Evolutionary conservation across 116 monocot species (phyloP).

Genomic region (Dioscorea cayenensis): DNA sequence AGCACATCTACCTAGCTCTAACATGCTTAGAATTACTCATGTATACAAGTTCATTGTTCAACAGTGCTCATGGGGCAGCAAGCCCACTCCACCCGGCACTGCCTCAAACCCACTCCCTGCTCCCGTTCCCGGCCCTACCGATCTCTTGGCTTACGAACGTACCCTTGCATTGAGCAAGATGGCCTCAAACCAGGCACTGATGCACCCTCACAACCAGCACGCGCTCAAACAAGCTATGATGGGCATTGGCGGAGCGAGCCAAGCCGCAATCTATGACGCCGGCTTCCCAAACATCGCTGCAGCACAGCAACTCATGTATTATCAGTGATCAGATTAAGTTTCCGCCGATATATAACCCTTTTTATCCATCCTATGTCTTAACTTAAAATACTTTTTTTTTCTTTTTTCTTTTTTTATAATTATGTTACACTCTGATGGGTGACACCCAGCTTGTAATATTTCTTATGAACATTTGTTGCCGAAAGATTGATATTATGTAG

Average conservation of each 20-base stretch:
- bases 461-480: too few species aligned
- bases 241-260: conserved; percentile 68
- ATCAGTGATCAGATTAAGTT: conserved; percentile 12
- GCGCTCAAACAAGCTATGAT: conserved; percentile 62
- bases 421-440: too few species aligned
- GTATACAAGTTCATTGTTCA: not conserved
- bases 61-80: conserved; percentile 98
- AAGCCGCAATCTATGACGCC: conserved; percentile 73
- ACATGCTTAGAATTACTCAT: too few species aligned
- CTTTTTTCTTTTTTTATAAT: too few species aligned
- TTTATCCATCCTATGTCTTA: too few species aligned
- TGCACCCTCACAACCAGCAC: conserved; percentile 58
- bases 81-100: conserved; percentile 85
- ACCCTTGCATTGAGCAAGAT: conserved; percentile 73
- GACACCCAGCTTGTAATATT: too few species aligned
- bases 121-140: conserved; percentile 42
- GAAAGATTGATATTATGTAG: too few species aligned
- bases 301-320: conserved; percentile 83
- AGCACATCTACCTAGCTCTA: too few species aligned
- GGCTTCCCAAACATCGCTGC: conserved; percentile 59
- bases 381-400: too few species aligned
- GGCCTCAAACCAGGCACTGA: conserved; percentile 42
- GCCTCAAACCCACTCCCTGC: conserved; percentile 71
- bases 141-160: conserved; percentile 69
- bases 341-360: not conserved